Evolutionary conservation across 495 filamentous ascomycete genomes (phyloP), one percentile per base, ranked within the genome.

Genomic region (Clohesyomyces aquaticus): DNA sequence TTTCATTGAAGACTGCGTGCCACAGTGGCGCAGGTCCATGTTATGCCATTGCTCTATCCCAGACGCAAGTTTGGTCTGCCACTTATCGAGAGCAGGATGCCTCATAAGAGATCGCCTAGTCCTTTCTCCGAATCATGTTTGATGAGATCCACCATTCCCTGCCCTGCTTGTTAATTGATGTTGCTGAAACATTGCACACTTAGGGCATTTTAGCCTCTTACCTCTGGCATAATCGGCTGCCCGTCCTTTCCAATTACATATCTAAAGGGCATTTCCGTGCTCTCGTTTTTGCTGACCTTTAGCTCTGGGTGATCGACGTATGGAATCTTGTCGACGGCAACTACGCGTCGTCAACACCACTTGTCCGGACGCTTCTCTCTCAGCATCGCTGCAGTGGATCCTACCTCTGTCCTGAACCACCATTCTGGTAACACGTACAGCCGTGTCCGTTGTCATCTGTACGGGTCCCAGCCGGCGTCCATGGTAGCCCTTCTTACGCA

Each of bases 371-470:
- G 18, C 14, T 25, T 49, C 8, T 59, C 61, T 57, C 21, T 25
- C n/a, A 25, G 35, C 38, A 16, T 38, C 32, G 32, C 32, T 38
- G 32, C 32, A 38, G 32, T 32, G 12, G 32, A 59, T 25, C 41
- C 0, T 70, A 96, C 93, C 81, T 78, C 89, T 87, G 48, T 90
- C 85, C 64, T 96, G 88, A 10, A 93, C 83, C 16, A 98, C 88
- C 72, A 95, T 84, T 59, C 95, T 85, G 38, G 94, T 96, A 10
- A 97, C 94, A 61, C 94, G 81, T 32, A 96, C 94, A 0, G 94
- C 94, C 18, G 94, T 98, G 75, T 98, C 94, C 0, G 94, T 98
- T 9, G 94, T 98, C 94, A 98, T 98, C 76, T 98, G 94, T 68
- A 92, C 85, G 16, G 93, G 91, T 0, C 95, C 95, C 46, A 98